A percentile compares a stretch with the other conserved stretches of the same genome.
phyloP scores from a whole-genome alignment of 257 asterid genomes.

The Salvia rosmarinus region DNA sequence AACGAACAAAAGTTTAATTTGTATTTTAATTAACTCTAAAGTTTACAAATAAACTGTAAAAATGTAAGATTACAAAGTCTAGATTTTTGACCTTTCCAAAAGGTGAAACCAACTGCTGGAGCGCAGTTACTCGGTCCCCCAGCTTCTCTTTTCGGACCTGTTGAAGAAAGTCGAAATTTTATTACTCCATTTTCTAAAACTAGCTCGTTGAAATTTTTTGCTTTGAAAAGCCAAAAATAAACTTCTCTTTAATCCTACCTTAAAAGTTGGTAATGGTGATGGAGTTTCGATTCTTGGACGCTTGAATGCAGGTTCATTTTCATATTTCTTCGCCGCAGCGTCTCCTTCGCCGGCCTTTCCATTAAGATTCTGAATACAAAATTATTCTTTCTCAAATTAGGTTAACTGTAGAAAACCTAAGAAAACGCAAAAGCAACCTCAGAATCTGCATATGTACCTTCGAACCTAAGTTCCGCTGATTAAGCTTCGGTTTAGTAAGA shows the following conservation, averaged over 20 bases:
- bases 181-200: conserved; percentile 6
- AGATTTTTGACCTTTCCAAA: conserved; percentile 46
- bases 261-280: conserved; percentile 76
- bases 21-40: too few relatives aligned
- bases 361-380: conserved; percentile 40
- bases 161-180: conserved; percentile 15
- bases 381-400: background rate
- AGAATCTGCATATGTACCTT: conserved; percentile 36
- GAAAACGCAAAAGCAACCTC: background rate
- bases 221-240: background rate
- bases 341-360: conserved; percentile 35
- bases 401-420: conserved; percentile 11
- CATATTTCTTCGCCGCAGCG: conserved; percentile 40
- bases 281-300: conserved; percentile 70
- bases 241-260: conserved; percentile 45
- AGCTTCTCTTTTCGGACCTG: conserved; percentile 63
- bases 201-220: background rate
- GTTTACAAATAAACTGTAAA: background rate
- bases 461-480: conserved; percentile 20
- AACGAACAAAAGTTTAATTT: too few relatives aligned
- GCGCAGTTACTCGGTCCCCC: conserved; percentile 65
- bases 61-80: background rate
- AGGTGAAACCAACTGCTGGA: conserved; percentile 63
- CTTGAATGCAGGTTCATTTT: conserved; percentile 47
- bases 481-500: conserved; percentile 4